phyloP scores from a whole-genome alignment of 805 yeast species.

The Yueomyces sinensis region DNA sequence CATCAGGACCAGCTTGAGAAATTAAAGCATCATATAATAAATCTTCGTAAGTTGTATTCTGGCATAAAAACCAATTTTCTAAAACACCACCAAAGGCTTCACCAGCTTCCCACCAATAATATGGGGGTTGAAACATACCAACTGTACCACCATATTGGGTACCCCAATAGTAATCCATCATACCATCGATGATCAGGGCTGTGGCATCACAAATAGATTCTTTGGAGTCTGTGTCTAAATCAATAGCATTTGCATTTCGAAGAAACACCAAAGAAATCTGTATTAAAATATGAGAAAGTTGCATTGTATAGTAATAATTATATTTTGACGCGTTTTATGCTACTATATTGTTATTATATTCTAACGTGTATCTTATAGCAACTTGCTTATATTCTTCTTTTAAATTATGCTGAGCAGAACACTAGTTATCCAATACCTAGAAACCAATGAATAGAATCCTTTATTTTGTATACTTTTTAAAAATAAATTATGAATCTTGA shows the following conservation, averaged over 20 bases:
- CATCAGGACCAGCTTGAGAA: slow-evolving; percentile 30
- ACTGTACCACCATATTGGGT: slow-evolving; percentile 46
- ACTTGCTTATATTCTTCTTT: too few relatives aligned
- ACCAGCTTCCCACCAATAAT: slow-evolving; percentile 88
- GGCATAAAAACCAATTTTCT: slow-evolving; percentile 61
- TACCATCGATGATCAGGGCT: slow-evolving; percentile 43
- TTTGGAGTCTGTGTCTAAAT: slow-evolving; percentile 26
- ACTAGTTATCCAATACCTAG: too few relatives aligned
- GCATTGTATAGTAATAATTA: too few relatives aligned
- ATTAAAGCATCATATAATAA: slow-evolving; percentile 40
- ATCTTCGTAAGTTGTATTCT: slow-evolving; percentile 49
- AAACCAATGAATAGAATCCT: too few relatives aligned
- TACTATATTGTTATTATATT: too few relatives aligned
- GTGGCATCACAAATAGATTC: slow-evolving; percentile 46
- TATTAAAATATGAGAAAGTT: too few relatives aligned
- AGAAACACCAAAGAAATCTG: background rate
- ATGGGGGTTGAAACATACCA: slow-evolving; percentile 58
- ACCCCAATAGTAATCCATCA: slow-evolving; percentile 58
- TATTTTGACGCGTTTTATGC: too few relatives aligned
- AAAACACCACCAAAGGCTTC: slow-evolving; percentile 57
- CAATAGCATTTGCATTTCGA: slow-evolving; percentile 14
- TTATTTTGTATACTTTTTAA: too few relatives aligned
- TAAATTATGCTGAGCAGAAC: too few relatives aligned
- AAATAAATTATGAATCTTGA: too few relatives aligned
- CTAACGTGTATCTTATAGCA: too few relatives aligned